Conservation (phyloP, 768 basidiomycete species). For the Tremella yokohamensis region DNA sequence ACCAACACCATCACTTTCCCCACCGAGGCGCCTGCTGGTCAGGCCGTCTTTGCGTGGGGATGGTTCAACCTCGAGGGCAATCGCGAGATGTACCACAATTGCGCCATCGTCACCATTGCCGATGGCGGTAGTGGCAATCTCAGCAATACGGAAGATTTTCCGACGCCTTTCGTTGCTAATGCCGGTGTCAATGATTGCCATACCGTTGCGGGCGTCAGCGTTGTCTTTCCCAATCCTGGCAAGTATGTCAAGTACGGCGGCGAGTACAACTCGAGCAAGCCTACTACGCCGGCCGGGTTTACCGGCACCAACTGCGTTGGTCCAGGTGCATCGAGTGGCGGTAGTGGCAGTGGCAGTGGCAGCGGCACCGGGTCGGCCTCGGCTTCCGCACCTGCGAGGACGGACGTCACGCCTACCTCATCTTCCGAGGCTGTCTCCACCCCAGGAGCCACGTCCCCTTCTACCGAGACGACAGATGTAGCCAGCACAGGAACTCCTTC, state of each 20-base stretch:
- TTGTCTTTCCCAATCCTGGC: constrained; percentile 48
- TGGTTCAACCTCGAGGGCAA: constrained; percentile 53
- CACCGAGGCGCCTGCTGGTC: constrained; percentile 40
- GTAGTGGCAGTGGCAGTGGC: neutral
- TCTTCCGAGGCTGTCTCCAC: neutral
- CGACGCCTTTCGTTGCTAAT: constrained; percentile 49
- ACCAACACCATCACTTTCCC: constrained; percentile 49
- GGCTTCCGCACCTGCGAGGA: neutral
- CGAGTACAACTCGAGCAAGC: constrained; percentile 31
- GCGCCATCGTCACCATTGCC: constrained; percentile 43
- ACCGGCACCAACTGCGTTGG: constrained; percentile 44
- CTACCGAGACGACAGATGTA: constrained; percentile 7
- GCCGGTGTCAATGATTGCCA: constrained; percentile 43
- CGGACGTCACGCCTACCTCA: neutral
- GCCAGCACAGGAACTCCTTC: no score
- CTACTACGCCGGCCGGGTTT: constrained; percentile 35
- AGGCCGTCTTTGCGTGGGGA: constrained; percentile 51
- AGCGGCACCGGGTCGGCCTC: neutral
- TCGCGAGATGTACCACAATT: constrained; percentile 49
- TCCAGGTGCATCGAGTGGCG: constrained; percentile 14
- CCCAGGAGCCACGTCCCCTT: constrained; percentile 8
- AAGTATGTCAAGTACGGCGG: constrained; percentile 42
- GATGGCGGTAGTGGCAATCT: constrained; percentile 42
- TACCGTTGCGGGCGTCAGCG: constrained; percentile 40
- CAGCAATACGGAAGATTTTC: constrained; percentile 23